phyloP scores from a whole-genome alignment of 768 basidiomycete genomes.

The Naganishia randhawae region DNA sequence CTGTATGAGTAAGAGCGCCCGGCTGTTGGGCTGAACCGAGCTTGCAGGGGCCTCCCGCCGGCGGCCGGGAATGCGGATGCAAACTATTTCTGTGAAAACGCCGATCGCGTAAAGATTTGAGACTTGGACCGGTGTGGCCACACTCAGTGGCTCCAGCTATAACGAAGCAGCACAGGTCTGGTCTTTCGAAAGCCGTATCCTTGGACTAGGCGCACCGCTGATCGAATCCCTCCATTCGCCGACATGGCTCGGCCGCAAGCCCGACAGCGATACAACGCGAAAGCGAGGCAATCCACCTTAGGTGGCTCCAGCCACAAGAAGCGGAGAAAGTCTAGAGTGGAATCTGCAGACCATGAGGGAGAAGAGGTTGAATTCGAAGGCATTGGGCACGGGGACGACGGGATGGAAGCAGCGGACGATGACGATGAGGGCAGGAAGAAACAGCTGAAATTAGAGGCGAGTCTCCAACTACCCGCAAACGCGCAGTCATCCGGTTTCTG shows the following conservation, averaged over 20 bases:
- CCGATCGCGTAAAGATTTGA: slow-evolving; percentile 22
- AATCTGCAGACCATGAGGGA: slow-evolving; percentile 32
- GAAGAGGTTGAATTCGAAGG: slow-evolving; percentile 34
- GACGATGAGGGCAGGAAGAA: slow-evolving; percentile 61
- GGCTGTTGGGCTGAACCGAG: too few relatives aligned
- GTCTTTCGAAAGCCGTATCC: too few relatives aligned
- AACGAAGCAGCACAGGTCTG: too few relatives aligned
- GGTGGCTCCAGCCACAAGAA: slow-evolving; percentile 65
- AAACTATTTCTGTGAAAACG: slow-evolving; percentile 10
- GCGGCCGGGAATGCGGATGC: neutral
- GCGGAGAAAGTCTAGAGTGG: slow-evolving; percentile 50
- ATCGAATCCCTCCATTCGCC: neutral
- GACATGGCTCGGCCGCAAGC: slow-evolving; percentile 38
- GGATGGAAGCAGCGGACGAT: slow-evolving; percentile 61
- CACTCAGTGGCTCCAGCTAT: too few relatives aligned
- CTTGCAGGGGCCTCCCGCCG: neutral
- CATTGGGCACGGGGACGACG: slow-evolving; percentile 49
- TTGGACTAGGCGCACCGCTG: neutral
- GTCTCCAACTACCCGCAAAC: slow-evolving; percentile 30
- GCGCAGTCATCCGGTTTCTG: neutral
- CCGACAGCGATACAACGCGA: slow-evolving; percentile 57
- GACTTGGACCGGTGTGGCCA: too few relatives aligned
- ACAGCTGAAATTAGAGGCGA: slow-evolving; percentile 63
- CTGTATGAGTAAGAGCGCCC: too few relatives aligned
- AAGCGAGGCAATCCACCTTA: slow-evolving; percentile 63